Percentiles rank a stretch among this genome's conserved stretches.
phyloP scores from a whole-genome alignment of 805 yeast species.

The Sporopachydermia lactativora region DNA sequence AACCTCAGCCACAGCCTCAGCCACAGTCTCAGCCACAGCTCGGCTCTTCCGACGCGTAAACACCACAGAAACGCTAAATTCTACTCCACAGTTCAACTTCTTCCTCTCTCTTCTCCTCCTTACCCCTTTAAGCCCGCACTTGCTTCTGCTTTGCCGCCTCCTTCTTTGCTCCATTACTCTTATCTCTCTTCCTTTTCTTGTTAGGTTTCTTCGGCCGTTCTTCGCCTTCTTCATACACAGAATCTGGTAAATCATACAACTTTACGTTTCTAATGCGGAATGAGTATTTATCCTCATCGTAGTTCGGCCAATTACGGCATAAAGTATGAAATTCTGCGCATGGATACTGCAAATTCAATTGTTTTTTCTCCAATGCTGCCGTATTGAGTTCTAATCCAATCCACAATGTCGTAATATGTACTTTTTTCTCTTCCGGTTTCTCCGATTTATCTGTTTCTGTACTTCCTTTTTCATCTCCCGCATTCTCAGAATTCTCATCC shows the following conservation, averaged over 20 bases:
- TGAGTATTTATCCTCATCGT: constrained; percentile 42
- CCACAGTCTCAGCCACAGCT: too few relatives aligned
- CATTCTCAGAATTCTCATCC: too few relatives aligned
- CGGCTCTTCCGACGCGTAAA: too few relatives aligned
- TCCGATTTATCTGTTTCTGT: too few relatives aligned
- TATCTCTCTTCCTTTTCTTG: constrained; percentile 36
- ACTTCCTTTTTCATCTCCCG: constrained; percentile 12
- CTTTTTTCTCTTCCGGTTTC: too few relatives aligned
- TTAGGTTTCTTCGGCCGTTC: constrained; percentile 48
- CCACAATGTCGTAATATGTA: constrained; percentile 62
- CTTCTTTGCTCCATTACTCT: constrained; percentile 19
- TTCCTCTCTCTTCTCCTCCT: too few relatives aligned
- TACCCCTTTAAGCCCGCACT: too few relatives aligned
- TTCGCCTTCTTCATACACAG: constrained; percentile 75
- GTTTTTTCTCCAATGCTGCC: constrained; percentile 40
- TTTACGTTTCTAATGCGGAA: constrained; percentile 63
- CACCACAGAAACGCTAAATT: too few relatives aligned
- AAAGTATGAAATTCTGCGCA: constrained; percentile 78
- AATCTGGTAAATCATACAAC: constrained; percentile 68
- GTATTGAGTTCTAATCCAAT: constrained; percentile 57
- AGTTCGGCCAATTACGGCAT: constrained; percentile 62
- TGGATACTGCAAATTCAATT: constrained; percentile 73
- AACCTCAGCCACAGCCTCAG: too few relatives aligned
- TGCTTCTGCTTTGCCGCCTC: constrained; percentile 4
- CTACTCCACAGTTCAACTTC: too few relatives aligned